Percentiles rank a stretch among this genome's conserved stretches.
These are phyloP conservation scores for Raffaelea ambrosiae DNA, from an alignment of 2,329 filamentous ascomycete species.

Conservation along the genomic window DNA sequence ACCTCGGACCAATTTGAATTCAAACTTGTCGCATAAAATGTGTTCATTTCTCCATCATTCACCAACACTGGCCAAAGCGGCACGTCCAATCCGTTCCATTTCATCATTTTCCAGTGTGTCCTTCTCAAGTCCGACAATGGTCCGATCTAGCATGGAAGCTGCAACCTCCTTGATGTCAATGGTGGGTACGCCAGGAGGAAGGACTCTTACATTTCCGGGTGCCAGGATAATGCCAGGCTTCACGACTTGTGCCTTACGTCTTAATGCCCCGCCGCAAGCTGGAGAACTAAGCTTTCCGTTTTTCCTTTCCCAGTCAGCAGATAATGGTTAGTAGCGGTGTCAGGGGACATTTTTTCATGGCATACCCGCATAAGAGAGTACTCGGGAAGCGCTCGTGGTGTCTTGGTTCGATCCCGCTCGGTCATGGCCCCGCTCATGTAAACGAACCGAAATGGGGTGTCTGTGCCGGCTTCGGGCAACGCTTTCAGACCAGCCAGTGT, in stretches of 20 bases:
- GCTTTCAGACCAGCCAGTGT: slow-evolving; percentile 18
- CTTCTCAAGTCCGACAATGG: slow-evolving; percentile 34
- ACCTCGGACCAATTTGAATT: too few relatives aligned
- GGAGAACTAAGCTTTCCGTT: too few relatives aligned
- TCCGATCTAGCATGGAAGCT: slow-evolving; percentile 34
- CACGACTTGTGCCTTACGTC: too few relatives aligned
- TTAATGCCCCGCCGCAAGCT: too few relatives aligned
- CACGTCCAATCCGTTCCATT: too few relatives aligned
- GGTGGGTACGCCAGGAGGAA: neutral
- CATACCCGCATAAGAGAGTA: slow-evolving; percentile 40
- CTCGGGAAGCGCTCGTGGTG: slow-evolving; percentile 25
- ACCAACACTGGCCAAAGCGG: too few relatives aligned
- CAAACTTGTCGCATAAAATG: too few relatives aligned
- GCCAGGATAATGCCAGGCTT: slow-evolving; percentile 22
- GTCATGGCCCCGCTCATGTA: slow-evolving; percentile 38
- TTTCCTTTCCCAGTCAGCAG: too few relatives aligned
- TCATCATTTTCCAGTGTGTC: slow-evolving; percentile 29
- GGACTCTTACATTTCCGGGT: slow-evolving; percentile 17
- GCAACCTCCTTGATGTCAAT: slow-evolving; percentile 28
- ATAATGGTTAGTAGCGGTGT: neutral
- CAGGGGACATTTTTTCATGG: too few relatives aligned
- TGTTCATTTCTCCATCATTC: too few relatives aligned
- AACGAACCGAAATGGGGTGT: slow-evolving; percentile 34
- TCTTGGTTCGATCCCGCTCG: slow-evolving; percentile 36
- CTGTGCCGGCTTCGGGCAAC: slow-evolving; percentile 10